Evolutionary conservation across 305 asterid genomes (phyloP).

Genomic region (Fraxinus greggii): DNA sequence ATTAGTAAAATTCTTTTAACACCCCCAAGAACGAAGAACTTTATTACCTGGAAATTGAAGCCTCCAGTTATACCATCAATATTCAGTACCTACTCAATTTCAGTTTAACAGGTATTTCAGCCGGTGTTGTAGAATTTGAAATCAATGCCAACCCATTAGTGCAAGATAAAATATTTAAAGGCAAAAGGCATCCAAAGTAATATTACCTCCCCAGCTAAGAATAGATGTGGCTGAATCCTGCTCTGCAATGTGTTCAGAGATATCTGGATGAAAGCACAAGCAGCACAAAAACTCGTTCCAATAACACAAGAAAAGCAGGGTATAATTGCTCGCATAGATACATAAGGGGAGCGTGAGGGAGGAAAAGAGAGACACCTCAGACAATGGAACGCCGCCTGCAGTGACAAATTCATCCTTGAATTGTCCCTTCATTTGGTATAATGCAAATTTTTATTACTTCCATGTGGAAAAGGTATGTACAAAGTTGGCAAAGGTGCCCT

Average conservation of each 20-base stretch:
- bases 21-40: neutral
- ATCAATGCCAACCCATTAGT: neutral
- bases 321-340: neutral
- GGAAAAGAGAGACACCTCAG: slow-evolving; percentile 61
- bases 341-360: neutral
- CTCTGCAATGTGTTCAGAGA: slow-evolving; percentile 81
- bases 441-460: slow-evolving; percentile 1
- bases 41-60: slow-evolving; percentile 86
- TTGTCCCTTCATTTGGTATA: slow-evolving; percentile 58
- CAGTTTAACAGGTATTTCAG: slow-evolving; percentile 15
- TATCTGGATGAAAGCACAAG: slow-evolving; percentile 44
- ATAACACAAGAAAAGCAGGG: neutral
- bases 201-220: slow-evolving; percentile 94
- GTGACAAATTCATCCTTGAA: slow-evolving; percentile 97
- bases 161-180: neutral
- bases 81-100: slow-evolving; percentile 61
- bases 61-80: slow-evolving; percentile 92
- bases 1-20: neutral
- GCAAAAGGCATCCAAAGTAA: neutral
- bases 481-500: neutral
- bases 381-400: slow-evolving; percentile 95
- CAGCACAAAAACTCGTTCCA: neutral
- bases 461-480: neutral
- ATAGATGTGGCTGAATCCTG: slow-evolving; percentile 56
- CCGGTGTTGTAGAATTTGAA: neutral